Evolutionary conservation across 164 flowering plant genomes (phyloP).

Genomic region (Stephania cephalantha): DNA sequence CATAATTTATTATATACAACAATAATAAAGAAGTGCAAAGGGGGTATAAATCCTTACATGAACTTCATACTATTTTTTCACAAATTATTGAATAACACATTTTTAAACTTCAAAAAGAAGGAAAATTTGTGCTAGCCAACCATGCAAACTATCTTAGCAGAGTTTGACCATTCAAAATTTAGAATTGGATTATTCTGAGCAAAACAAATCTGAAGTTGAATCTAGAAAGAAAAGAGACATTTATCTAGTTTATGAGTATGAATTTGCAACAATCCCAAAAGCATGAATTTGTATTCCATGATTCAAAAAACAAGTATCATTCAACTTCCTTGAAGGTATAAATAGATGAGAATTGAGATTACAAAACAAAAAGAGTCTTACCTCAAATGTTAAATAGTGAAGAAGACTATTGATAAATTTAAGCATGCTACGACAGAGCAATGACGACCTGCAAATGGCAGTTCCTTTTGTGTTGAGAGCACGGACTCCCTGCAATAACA

Average conservation of each 20-base stretch:
- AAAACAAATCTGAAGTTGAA: neutral
- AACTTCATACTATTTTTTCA: neutral
- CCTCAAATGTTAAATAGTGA: constrained; percentile 96
- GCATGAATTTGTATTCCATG: neutral
- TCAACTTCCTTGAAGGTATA: neutral
- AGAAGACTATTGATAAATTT: constrained; percentile 91
- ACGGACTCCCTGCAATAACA: constrained; percentile 58
- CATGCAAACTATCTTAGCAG: neutral
- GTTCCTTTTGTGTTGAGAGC: constrained; percentile 68
- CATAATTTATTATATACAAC: neutral
- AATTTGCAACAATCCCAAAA: neutral
- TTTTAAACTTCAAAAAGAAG: neutral
- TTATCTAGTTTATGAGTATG: too few relatives aligned
- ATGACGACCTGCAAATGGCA: constrained; percentile 68
- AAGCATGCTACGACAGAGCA: constrained; percentile 91
- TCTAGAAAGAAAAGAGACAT: too few relatives aligned
- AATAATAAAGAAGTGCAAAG: neutral
- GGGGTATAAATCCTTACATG: neutral
- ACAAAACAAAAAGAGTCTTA: constrained; percentile 14
- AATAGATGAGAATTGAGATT: neutral
- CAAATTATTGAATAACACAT: neutral
- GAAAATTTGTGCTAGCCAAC: neutral
- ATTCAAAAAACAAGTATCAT: neutral
- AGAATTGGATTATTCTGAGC: neutral
- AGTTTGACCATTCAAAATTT: neutral